Base-by-base conservation (phyloP, 768 basidiomycete species). In the Inosperma sp. region DNA sequence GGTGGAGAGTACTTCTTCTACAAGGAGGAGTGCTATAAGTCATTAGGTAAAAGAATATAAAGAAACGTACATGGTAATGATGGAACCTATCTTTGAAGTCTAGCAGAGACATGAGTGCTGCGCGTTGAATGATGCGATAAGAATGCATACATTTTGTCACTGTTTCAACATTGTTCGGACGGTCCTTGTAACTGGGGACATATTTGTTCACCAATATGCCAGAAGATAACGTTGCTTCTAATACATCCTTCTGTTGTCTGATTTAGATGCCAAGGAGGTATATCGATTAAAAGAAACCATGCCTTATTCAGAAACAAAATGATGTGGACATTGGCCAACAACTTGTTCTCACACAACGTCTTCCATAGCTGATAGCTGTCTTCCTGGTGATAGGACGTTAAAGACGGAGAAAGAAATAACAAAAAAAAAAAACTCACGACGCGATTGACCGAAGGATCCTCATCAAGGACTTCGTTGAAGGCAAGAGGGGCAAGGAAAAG, bases 401-500 rank as follows among this genome's bases (percentile, higher is more conserved):
- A 14, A 29, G 19, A 17, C 2, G 19, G 43, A 30, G 16, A 35
- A n/a, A 16, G 21, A 14, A 13, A 41, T 19, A 17, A 41, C 4
- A 19, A 19, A 14, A 29, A 27, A 14, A 31, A 31, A 31, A 31
- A 8, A n/a, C n/a, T 31, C 9, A 17, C 19, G 29, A 10, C 25
- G 19, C 7, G 41, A 21, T 25, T 42, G 23, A 42, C 23, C 14
- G 14, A n/a, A 19, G 2, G 67, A 59, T 88, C 78, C 60, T 90
- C 88, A 22, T 87, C 81, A 7, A 91, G 80, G 31, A 77, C 74
- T 56, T 86, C 80, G 58, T 90, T 83, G 61, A 89, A 87, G 0
- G 82, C 73, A 1, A 90, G 75, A 0, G 88, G 88, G 0, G 85
- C 88, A 14, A 91, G 75, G 66, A 91, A 90, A 33, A 91, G 77